Base-by-base conservation (phyloP, 805 yeast genomes). In the Candida ficus region DNA sequence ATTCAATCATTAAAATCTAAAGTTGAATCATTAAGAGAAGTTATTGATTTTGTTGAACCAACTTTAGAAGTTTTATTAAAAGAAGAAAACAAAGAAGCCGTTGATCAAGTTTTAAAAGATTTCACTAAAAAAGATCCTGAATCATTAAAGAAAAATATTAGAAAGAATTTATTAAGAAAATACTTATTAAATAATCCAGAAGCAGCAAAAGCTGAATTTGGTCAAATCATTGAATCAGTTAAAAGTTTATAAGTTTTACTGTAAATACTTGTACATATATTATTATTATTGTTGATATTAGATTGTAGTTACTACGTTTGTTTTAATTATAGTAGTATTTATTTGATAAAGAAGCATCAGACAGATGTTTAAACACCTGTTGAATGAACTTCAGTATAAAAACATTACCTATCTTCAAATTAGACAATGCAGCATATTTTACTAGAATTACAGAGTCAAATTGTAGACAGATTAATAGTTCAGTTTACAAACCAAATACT, bases 141-240 rank as follows among this genome's bases (percentile, higher is more conserved):
- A 16, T 29, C 43, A 21, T 50, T 73, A 47, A 73, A 75, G 56
- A 66, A 65, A 38, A 70, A 71, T 58, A 76, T 80, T 18, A 78
- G 71, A 56, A 86, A 84, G 67, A 89, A 89, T 60, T 62, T 86
- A 34, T 61, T 85, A 51, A 73, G 88, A 57, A 85, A 83, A 62
- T 80, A 72, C 58, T 64, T 78, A 21, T 63, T 73, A 50, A 64
- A 67, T 29, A 47, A 49, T 27, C 45, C 54, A 12, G 53, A 44
- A 7, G 29, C 38, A 22, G 58, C 58, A 10, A 52, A 37, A 41
- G 47, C 38, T 29, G 47, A 47, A 41, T 50, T 52, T 33, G 35
- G 38, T n/a, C 51, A 50, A 21, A 44, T 46, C 3, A 43, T 53
- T 16, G 48, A 44, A 31, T 32, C 42, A 11, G 46, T 45, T 23